Evolutionary conservation across 1,284 basidiomycete species (phyloP), one percentile per base, ranked within the genome.

Genomic region (Coniferiporia weirii): DNA sequence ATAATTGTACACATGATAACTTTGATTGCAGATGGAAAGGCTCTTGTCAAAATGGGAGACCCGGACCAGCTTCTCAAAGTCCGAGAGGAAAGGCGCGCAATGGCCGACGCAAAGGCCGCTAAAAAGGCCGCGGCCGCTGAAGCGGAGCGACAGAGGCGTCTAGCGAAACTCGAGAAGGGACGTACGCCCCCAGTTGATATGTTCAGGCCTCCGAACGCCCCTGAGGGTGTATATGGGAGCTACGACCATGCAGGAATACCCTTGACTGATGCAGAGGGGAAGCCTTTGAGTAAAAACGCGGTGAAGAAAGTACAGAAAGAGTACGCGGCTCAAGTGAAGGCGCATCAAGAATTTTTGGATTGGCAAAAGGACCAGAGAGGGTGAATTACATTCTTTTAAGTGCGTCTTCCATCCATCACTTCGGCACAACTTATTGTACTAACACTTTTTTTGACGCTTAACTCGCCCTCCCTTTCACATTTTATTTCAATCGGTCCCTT

Each of bases 221-320:
- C 80, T 0, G 81, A 85, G 63, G 85, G 83, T 52, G 76, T 71
- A 17, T 98, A 91, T 67, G 74, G 81, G 9, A 84, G 82, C 58
- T 99, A 92, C 89, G 87, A 97, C 71, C 89, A 88, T 54, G 71
- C 79, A 40, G 97, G 97, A 0, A 61, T 98, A 50, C 97, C 97
- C 22, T 80, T 88, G 15, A 88, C 87, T 43, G 94, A 96, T 67
- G 82, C 79, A 0, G 82, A 91, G 60, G 95, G 95, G 2, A 85
- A 87, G 62, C 94, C 94, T 65, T 71, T 99, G 46, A 87, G 85
- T 66, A 98, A 98, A 77, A 91, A 80, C 65, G 79, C 82, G 60
- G 73, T 72, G 55, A 99, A 99, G 79, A 95, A 87, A 69, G 72
- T 87, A 20, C 76, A 79, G 69, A 99, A 98, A 75, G 85, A 89